Base-by-base conservation (phyloP, 176 grass and related monocot genomes). In the Aegilops bicornis region DNA sequence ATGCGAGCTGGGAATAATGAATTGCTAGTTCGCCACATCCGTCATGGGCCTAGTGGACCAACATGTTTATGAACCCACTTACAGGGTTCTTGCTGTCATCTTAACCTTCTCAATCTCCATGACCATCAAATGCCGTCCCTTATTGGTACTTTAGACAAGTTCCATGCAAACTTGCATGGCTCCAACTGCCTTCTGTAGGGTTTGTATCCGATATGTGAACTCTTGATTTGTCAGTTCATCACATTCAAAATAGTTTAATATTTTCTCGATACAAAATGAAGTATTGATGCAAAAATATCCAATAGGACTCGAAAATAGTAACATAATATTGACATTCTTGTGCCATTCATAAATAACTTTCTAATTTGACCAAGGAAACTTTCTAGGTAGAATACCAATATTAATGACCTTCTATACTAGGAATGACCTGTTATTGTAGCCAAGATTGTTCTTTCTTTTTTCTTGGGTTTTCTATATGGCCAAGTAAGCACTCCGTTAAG, bases 241-340 rank as follows among this genome's bases (percentile, higher is more conserved):
- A 40, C 12, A 63, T 75, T 62, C 27, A n/a, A 61, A 31, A 75
- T 40, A 47, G 24, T 40, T 63, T 12, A 27, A 47, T 45, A 30
- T 71, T 68, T 31, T 2, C 19, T 78, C 25, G 25, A 42, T 86
- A 64, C 0, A n/a, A 39, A 82, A 90, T 72, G 52, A 86, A 77
- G 47, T 76, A 62, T 39, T 23, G 69, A 61, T 8, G 27, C n/a
- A 12, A 35, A 83, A 81, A 5, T 60, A 31, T 59, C 61, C 76
- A 40, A 10, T 66, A 47, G 11, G 47, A 69, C 27, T 36, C 2
- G 3, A 62, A 76, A 71, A 69, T 62, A 56, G 30, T 56, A 65
- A 64, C 50, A 42, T 52, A 56, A 19, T 48, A 73, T 25, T 73
- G 12, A 47, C 23, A 47, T 47, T 47, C 42, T 29, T 75, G 42